Evolutionary conservation across 2,329 filamentous ascomycete genomes (phyloP), one percentile per base, ranked within the genome.

Genomic region (Phialocephala sp.): DNA sequence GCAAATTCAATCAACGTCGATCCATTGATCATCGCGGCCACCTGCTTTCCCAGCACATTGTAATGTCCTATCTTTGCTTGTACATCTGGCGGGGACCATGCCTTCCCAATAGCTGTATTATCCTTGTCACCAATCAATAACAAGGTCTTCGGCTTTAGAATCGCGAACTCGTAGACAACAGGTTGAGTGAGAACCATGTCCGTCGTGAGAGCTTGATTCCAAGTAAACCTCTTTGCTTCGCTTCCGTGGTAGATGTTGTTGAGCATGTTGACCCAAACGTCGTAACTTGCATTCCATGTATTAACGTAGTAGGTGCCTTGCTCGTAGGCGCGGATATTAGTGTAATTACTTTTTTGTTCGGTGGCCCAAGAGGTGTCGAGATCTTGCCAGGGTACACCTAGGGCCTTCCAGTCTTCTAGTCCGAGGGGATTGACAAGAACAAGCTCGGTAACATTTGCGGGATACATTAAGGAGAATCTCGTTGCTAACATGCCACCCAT

Each of bases 121-220:
- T 87, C 84, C 72, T 81, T 80, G 37, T 80, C 80, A 1, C 84
- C 84, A 58, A 85, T 78, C 59, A 86, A 72, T 61, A 87, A 72
- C 24, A 85, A 74, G 1, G 83, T 84, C 56, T 76, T 78, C 12
- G 80, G 74, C 69, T 78, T 78, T 14, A 86, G 70, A 55, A 78
- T 68, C n/a, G 74, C 74, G 55, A 86, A 83, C 71, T 85, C 82
- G 66, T 83, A 82, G 24, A 80, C 78, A 12, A 85, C 76, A 1
- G 84, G 83, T 65, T 83, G 81, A 22, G 82, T 84, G 62, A 86
- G 76, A n/a, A 86, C 80, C 76, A 84, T 81, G 71, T 86, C 84
- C n/a, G 83, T 83, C 18, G 82, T 79, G 52, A 79, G 79, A 22
- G 84, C 84, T 77, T 83, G 81, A 69, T 81, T 80, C 61, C 74